A percentile compares a stretch with the other conserved stretches of the same genome.
phyloP scores from a whole-genome alignment of 2,329 filamentous ascomycete species.

The Botrytis byssoidea region DNA sequence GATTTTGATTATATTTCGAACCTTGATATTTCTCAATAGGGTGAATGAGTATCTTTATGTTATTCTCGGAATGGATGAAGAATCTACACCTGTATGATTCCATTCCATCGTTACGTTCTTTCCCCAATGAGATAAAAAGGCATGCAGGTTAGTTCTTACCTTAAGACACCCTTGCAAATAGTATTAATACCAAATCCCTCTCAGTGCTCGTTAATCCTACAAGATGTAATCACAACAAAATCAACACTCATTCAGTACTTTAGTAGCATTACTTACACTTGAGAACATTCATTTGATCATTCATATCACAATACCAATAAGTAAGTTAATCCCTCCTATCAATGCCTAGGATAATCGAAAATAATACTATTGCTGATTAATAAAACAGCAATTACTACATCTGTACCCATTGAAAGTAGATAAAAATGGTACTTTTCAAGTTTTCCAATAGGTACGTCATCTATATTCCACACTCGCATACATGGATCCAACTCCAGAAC shows the following conservation, averaged over 20 bases:
- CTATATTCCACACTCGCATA: too few relatives aligned
- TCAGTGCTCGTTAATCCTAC: neutral
- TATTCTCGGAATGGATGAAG: neutral
- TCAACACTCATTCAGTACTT: neutral
- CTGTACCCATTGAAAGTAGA: too few relatives aligned
- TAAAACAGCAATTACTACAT: neutral
- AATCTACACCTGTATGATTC: neutral
- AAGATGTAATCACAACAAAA: neutral
- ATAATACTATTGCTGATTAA: neutral
- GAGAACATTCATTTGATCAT: neutral
- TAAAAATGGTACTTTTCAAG: neutral
- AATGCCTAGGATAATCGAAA: too few relatives aligned
- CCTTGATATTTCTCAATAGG: neutral
- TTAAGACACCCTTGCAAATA: too few relatives aligned
- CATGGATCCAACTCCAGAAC: fast-evolving
- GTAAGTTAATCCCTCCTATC: neutral
- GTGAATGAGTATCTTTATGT: neutral
- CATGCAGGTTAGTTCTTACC: neutral
- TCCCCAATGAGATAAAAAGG: neutral
- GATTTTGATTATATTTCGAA: neutral
- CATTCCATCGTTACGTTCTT: neutral
- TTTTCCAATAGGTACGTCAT: neutral
- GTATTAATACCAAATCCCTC: neutral
- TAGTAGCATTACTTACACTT: neutral
- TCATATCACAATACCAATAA: neutral